Base-by-base conservation (phyloP, 2,329 filamentous ascomycete genomes). In the Microascus cirrosus region DNA sequence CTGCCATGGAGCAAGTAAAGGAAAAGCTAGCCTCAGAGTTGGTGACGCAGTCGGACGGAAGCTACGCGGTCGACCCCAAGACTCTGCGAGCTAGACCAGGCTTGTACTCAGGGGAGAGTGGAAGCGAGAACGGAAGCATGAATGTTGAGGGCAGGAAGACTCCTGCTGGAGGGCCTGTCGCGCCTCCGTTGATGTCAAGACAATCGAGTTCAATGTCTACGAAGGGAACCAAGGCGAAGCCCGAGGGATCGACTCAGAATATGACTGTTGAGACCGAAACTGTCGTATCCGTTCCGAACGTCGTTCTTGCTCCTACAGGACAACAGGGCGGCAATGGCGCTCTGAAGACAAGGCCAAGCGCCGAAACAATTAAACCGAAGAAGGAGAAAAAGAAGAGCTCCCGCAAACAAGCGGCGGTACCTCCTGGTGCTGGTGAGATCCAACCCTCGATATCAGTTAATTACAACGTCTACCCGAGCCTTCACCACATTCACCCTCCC, bases 261-360 rank as follows among this genome's bases (percentile, higher is more conserved):
- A 96, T 99, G 91, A 97, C 90, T 11, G 93, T 97, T 15, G 94
- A 99, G 74, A 96, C 94, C 0, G 94, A 99, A 71, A 95, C 92
- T 0, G 94, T 99, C 42, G 87, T 84, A 51, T 95, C 92, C 2
- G 88, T 96, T 58, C 90, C 92, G 12, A 92, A 95, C 67, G 82
- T 92, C 32, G 84, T 87, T 11, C 77, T 96, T 32, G 85, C 86
- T 7, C 74, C 78, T 36, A 42, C 78, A 79, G n/a, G 84, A 84
- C 22, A 78, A 81, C 20, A 82, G 83, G 85, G 87, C 51, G 72
- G 75, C 32, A 84, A 78, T 64, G 85, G 88, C 51, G 95, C 88
- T 62, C 75, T 99, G 52, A 86, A 90, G 64, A 81, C 90, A 59
- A 95, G 95, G 70, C 85, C 87, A 8, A 97, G 93, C 71, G 89